Base-by-base conservation (phyloP, 2,329 filamentous ascomycete genomes). In the Monilinia laxa region DNA sequence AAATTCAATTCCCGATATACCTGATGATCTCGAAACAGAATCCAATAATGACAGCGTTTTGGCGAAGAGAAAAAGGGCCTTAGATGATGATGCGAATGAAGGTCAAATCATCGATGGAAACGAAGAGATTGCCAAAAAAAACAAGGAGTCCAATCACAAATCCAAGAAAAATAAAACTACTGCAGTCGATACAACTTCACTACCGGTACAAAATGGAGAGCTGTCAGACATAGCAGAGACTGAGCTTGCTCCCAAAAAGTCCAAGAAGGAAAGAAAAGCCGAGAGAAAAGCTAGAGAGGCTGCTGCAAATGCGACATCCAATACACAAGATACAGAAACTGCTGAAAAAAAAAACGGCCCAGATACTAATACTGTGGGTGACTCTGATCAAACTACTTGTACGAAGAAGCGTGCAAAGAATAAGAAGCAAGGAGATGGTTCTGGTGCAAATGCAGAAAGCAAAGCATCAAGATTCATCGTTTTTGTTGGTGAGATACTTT, bases 381-480 rank as follows among this genome's bases (percentile, higher is more conserved):
- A 42, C 12, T 49, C 45, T 25, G 42, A 58, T 31, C 52, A 65
- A 38, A 58, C n/a, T 40, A 56, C 69, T 16, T 49, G n/a, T 23
- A 67, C 70, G 23, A 70, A 71, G 47, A 71, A 72, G 65, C 77
- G 75, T 67, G 75, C 76, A 56, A 76, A 77, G 65, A 78, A 78
- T 67, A 75, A 76, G 69, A 74, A 74, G 67, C 62, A 72, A n/a
- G 75, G 73, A 62, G 71, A 63, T 35, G 47, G 59, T 49, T 62
- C 52, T 38, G 62, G 65, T 52, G 71, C 69, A 31, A 67, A 69
- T 23, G 56, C 60, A 6, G 66, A 69, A 40, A 70, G 65, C 40
- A 73, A 73, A 31, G 60, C 73, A 31, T 77, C 81, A 20, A 84
- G 90, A 68, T 92, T 92, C 80, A 92, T 93, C 68, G 86, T 89